Conservation (phyloP, 2,329 filamentous ascomycete genomes). For the Ophiostoma populinum region DNA sequence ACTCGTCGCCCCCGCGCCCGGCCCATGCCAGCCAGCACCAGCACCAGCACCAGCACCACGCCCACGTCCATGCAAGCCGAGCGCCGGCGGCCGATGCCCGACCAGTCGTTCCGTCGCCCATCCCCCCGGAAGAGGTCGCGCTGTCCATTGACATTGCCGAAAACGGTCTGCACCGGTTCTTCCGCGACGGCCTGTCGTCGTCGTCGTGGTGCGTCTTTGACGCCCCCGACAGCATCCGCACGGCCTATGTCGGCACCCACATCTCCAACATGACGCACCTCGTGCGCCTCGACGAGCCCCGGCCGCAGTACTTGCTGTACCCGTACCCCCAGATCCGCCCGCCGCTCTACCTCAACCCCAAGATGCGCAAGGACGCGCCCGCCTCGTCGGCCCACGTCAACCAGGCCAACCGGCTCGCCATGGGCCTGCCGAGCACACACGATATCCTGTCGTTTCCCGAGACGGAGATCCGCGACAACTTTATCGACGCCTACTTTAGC, state of each 20-base stretch:
- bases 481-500: slow-evolving; percentile 8
- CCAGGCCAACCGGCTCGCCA: background rate
- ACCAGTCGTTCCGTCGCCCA: too few relatives aligned
- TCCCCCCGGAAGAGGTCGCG: slow-evolving; percentile 7
- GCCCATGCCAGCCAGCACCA: too few relatives aligned
- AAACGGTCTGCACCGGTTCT: slow-evolving; percentile 7
- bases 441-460: slow-evolving; percentile 8
- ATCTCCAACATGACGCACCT: slow-evolving; percentile 8
- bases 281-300: slow-evolving; percentile 6
- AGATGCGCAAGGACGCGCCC: background rate
- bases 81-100: too few relatives aligned
- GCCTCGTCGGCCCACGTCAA: background rate
- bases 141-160: slow-evolving; percentile 7
- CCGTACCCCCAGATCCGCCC: slow-evolving; percentile 7
- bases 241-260: slow-evolving; percentile 5
- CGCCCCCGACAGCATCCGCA: slow-evolving; percentile 2
- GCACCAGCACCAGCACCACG: too few relatives aligned
- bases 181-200: slow-evolving; percentile 7
- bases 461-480: slow-evolving; percentile 7
- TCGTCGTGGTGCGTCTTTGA: slow-evolving; percentile 6
- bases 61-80: too few relatives aligned
- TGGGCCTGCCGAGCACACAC: background rate
- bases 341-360: too few relatives aligned
- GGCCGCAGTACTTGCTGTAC: slow-evolving; percentile 6
- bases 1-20: too few relatives aligned